A percentile compares a stretch with the other conserved stretches of the same genome.
Conservation (phyloP, 2,329 filamentous ascomycete species). For the Leptographium radiaticola region DNA sequence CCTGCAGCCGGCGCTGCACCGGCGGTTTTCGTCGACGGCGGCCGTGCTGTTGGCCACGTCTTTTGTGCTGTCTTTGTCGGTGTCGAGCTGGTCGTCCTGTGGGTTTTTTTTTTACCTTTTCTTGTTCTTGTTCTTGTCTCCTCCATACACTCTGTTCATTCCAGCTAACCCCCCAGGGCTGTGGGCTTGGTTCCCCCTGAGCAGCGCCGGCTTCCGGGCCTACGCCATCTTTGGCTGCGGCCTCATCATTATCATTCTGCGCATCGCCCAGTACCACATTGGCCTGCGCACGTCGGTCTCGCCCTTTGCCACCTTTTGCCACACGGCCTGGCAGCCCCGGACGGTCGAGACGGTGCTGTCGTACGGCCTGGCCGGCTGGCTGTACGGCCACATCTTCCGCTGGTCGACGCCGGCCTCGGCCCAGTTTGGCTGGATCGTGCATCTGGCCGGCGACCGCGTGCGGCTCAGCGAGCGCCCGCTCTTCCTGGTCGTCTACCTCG, state of each 20-base stretch:
- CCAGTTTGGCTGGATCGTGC: conserved; percentile 61
- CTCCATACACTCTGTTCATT: background rate
- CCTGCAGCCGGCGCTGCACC: conserved; percentile 75
- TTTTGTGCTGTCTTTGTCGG: conserved; percentile 57
- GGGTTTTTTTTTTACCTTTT: conserved; percentile 23
- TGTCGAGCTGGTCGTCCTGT: conserved; percentile 61
- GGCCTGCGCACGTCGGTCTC: conserved; percentile 60
- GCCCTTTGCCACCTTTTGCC: conserved; percentile 48
- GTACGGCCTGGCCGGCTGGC: conserved; percentile 64
- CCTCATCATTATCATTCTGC: conserved; percentile 69
- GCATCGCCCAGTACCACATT: conserved; percentile 71
- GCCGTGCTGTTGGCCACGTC: conserved; percentile 56
- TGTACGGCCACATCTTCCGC: conserved; percentile 72
- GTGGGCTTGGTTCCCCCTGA: conserved; percentile 79
- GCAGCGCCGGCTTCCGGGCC: conserved; percentile 60
- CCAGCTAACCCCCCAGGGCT: conserved; percentile 39
- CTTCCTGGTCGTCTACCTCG: conserved; percentile 60
- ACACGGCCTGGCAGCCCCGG: conserved; percentile 42
- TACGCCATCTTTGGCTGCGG: conserved; percentile 63
- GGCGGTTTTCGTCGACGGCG: conserved; percentile 70
- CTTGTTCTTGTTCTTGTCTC: background rate
- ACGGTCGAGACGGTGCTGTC: conserved; percentile 59
- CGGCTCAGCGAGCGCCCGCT: conserved; percentile 77
- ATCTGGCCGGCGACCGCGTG: conserved; percentile 56
- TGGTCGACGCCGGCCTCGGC: conserved; percentile 49